A percentile compares a stretch with the other conserved stretches of the same genome.
Evolutionary conservation across 1,139 yeast species (phyloP).

Genomic region (Zygoascus meyerae): DNA sequence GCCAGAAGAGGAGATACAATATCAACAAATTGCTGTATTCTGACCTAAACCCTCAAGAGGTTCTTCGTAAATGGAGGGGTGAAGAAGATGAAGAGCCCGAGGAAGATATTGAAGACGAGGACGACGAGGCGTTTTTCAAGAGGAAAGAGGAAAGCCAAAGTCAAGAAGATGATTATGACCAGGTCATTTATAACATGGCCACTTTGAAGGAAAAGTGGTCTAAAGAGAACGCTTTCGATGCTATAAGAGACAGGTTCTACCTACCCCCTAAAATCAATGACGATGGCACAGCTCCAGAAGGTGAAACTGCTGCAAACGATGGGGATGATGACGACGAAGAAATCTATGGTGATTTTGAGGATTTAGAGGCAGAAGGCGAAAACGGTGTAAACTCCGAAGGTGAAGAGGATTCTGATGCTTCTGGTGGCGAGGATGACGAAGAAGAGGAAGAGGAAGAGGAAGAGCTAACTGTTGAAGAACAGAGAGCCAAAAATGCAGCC

Average conservation of each 20-base stretch:
- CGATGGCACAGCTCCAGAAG: constrained; percentile 26
- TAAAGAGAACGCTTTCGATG: constrained; percentile 42
- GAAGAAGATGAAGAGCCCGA: constrained; percentile 42
- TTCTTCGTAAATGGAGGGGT: constrained; percentile 67
- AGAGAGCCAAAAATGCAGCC: constrained; percentile 75
- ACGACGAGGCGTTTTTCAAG: constrained; percentile 60
- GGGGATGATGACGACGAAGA: constrained; percentile 45
- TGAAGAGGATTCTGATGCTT: constrained; percentile 42
- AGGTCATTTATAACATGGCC: constrained; percentile 22
- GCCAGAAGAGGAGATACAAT: constrained; percentile 55
- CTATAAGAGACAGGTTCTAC: constrained; percentile 55
- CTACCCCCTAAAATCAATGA: constrained; percentile 59
- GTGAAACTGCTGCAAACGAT: constrained; percentile 36
- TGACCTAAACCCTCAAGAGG: constrained; percentile 73
- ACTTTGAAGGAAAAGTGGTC: constrained; percentile 43
- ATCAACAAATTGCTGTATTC: constrained; percentile 74
- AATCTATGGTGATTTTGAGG: constrained; percentile 74
- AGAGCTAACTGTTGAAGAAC: constrained; percentile 39
- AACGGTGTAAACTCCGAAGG: constrained; percentile 32
- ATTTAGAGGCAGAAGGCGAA: constrained; percentile 52
- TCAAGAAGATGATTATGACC: constrained; percentile 28
- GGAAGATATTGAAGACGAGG: constrained; percentile 43
- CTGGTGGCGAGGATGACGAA: constrained; percentile 48
- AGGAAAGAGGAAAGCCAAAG: constrained; percentile 39
- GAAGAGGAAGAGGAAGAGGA: constrained; percentile 32